Percentiles rank a stretch among this genome's conserved stretches.
These are phyloP conservation scores for Penicillium sp. DNA, from an alignment of 2,329 filamentous ascomycete species.

Conservation along the genomic window DNA sequence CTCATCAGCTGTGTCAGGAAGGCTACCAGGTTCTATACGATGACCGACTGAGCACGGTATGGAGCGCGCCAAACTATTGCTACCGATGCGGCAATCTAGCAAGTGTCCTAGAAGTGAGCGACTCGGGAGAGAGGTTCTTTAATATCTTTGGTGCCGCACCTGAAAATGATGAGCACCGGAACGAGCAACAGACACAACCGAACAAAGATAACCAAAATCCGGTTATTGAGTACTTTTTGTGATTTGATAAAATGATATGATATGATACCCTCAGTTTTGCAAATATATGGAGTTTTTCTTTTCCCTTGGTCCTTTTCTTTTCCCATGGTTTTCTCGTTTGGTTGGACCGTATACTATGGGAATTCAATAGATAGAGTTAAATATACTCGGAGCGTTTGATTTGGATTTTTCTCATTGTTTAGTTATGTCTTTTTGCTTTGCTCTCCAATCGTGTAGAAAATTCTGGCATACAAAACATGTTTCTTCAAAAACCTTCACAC, in stretches of 20 bases:
- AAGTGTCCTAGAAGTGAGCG: slow-evolving; percentile 92
- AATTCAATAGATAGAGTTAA: slow-evolving; percentile 1
- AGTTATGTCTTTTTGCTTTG: background rate
- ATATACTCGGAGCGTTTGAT: background rate
- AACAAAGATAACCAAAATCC: slow-evolving; percentile 67
- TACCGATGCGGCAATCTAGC: slow-evolving; percentile 97
- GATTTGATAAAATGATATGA: slow-evolving; percentile 25
- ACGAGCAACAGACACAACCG: slow-evolving; percentile 70
- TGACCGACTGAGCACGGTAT: slow-evolving; percentile 89
- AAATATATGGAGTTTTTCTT: slow-evolving; percentile 12
- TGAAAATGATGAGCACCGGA: slow-evolving; percentile 80
- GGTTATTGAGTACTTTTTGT: slow-evolving; percentile 69
- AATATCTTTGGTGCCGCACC: slow-evolving; percentile 97
- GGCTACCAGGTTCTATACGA: slow-evolving; percentile 97
- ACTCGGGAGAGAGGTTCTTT: slow-evolving; percentile 88
- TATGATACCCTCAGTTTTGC: slow-evolving; percentile 16
- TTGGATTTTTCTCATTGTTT: background rate
- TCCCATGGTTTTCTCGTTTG: background rate
- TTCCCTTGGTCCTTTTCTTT: background rate
- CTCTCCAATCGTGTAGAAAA: background rate
- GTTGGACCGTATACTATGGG: background rate
- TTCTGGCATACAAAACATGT: background rate
- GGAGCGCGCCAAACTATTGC: slow-evolving; percentile 96
- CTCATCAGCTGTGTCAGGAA: slow-evolving; percentile 98
- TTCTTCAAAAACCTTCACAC: no score